Evolutionary conservation across 1,284 basidiomycete genomes (phyloP), one percentile per base, ranked within the genome.

Genomic region (Stygiomarasmius scandens): DNA sequence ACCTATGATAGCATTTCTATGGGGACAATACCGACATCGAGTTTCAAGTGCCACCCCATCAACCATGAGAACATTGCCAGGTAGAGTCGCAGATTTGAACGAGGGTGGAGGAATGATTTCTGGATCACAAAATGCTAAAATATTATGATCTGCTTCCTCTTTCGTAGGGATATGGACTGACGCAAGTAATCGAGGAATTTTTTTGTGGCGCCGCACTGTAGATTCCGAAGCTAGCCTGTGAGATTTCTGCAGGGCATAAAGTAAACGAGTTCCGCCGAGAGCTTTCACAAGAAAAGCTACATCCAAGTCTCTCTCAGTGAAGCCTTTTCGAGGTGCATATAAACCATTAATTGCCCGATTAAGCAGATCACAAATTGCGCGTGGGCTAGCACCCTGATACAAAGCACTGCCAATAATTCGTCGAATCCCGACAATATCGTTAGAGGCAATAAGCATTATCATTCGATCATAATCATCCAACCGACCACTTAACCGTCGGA

Each of bases 21-120:
- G 16, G n/a, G 20, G 9, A 23, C 46, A 48, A 9, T 11, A 34
- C 24, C 8, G 57, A 27, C 47, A 55, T 8, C 44, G 47, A 32
- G 61, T 59, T 45, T 71, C 69, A 0, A 69, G 29, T 23, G 67
- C 66, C 38, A 67, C 58, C 36, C 66, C 67, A 64, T 71, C 69
- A 51, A 70, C 58, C 65, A 69, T 67, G 2, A 69, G 4, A 44
- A 58, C 56, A 43, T 56, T 57, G 6, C 64, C 64, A 24, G 57
- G 51, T 11, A 58, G 47, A 34, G 51, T 25, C n/a, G 19, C 48
- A 14, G 8, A 34, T 14, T 8, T 34, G 32, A 34, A 34, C 44
- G 57, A 12, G 5, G 56, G 52, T 16, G 63, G 24, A 14, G 61
- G 59, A 14, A 57, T 52, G 16, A 60, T 48, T 20, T 52, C 56